These are phyloP conservation scores for Stemphylium lycopersici DNA, from an alignment of 2,329 filamentous ascomycete species.

Conservation along the genomic window DNA sequence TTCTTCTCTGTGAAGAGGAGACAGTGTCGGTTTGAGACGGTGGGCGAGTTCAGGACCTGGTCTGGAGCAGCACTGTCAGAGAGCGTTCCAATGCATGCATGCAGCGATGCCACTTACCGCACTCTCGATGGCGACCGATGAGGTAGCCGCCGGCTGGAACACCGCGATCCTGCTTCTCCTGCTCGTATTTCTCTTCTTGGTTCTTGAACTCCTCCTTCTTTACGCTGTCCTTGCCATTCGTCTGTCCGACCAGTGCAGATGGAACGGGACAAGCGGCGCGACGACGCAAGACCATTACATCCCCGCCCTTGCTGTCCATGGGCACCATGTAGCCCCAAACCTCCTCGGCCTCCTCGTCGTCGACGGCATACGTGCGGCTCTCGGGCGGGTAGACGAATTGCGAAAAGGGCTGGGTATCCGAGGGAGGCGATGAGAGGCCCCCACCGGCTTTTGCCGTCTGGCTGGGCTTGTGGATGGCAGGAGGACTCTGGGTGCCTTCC, in stretches of 20 bases:
- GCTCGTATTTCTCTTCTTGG: conserved; percentile 67
- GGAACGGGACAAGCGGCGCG: conserved; percentile 72
- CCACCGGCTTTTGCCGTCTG: conserved; percentile 43
- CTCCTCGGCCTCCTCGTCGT: conserved; percentile 82
- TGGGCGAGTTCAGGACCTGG: conserved; percentile 73
- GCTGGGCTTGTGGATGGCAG: conserved; percentile 47
- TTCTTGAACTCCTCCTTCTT: conserved; percentile 62
- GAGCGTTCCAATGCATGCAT: conserved; percentile 4
- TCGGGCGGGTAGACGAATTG: conserved; percentile 78
- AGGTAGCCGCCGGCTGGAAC: conserved; percentile 82
- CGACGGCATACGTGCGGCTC: conserved; percentile 77
- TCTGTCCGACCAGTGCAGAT: conserved; percentile 45
- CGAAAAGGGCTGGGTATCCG: conserved; percentile 79
- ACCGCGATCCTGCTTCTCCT: conserved; percentile 57
- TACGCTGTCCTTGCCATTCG: conserved; percentile 54
- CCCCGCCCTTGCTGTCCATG: conserved; percentile 71
- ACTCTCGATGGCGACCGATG: conserved; percentile 91
- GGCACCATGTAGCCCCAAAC: conserved; percentile 97
- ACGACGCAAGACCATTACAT: conserved; percentile 75
- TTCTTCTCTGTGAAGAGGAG: conserved; percentile 69
- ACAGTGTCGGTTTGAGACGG: conserved; percentile 87
- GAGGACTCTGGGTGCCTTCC: conserved; percentile 74
- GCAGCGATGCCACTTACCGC: conserved; percentile 65
- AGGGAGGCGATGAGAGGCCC: conserved; percentile 65
- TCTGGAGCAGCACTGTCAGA: conserved; percentile 57